Evolutionary conservation across 306 rosid species (phyloP), one percentile per base, ranked within the genome.

Genomic region (Prunus campanulata): DNA sequence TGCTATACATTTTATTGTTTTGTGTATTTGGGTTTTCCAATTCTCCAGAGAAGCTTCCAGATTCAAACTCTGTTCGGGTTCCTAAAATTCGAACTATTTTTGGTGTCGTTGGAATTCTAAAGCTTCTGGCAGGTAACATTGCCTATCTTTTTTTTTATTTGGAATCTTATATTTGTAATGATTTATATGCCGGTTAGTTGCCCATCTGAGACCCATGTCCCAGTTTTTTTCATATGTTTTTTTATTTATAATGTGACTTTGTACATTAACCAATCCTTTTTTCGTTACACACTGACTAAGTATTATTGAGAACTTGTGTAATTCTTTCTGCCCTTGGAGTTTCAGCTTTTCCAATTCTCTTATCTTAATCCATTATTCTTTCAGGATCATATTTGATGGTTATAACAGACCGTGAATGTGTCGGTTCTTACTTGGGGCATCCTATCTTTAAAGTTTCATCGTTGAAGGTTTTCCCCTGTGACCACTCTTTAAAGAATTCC

Each of bases 361-460:
- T 59, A 81, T 82, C 54, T 68, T 78, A 78, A 16, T 77, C 70
- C 65, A 9, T 60, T 42, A 8, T 77, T 66, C 70, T 65, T 66
- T 35, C 79, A 94, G 97, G 98, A 50, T 92, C 97, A 68, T 95
- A 95, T 83, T 80, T 95, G 74, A 65, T 95, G 72, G 97, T 89
- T 76, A 85, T 95, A 82, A 87, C 93, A 9, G 92, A 89, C 68
- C 81, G 84, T 61, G 91, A 92, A 77, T 78, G 76, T 72, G 90
- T 85, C 66, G 99, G 99, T 60, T 84, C 96, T 72, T 90, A 92
- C 87, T 42, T 88, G 93, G 99, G 99, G 75, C 88, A 92, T 89
- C 90, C 96, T 15, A 89, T 95, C 76, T 92, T 72, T 82, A 92
- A 87, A 85, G 47, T 95, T 73, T 77, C 86, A 61, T 84, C 90